Base-by-base conservation (phyloP, 306 rosid genomes). In the Quercus cerris region DNA sequence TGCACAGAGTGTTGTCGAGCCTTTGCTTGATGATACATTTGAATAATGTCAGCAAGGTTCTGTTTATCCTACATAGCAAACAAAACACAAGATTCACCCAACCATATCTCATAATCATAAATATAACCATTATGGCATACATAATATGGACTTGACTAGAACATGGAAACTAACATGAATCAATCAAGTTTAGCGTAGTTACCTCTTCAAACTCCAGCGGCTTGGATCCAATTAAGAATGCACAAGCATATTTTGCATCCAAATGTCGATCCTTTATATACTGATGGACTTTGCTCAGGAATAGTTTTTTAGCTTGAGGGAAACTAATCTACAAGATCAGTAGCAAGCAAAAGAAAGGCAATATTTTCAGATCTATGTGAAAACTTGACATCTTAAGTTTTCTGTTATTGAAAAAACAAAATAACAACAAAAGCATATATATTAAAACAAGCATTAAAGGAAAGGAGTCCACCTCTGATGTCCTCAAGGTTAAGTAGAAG, bases 181-280 rank as follows among this genome's bases (percentile, higher is more conserved):
- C 77, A 83, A 83, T 66, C 75, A 44, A 61, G 46, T 56, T 70
- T 54, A 62, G 81, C 23, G 55, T 28, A 82, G 72, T 30, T 88
- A 91, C 99, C 97, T 96, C 98, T 58, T 84, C 92, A 69, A 87
- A 90, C 75, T 89, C 97, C 5, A 81, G 81, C 57, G 89, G 87
- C 86, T 86, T 86, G 74, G 90, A 84, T 64, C 87, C 89, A 81
- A 81, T 82, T 58, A 93, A 80, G 82, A 96, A 89, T 30, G 98
- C 96, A 82, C 98, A 91, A 13, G 91, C 87, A 78, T 93, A 96
- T 93, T 96, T 96, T 80, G 90, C 94, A 87, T 96, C 98, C 87
- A 96, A 87, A 87, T 87, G 85, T 49, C 91, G 91, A 70, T 96
- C 99, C 88, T 93, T 96, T 77, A 91, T 86, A 85, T 96, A 91